Evolutionary conservation across 1,284 basidiomycete genomes (phyloP), one percentile per base, ranked within the genome.

Genomic region (Cystobasidium sp.): DNA sequence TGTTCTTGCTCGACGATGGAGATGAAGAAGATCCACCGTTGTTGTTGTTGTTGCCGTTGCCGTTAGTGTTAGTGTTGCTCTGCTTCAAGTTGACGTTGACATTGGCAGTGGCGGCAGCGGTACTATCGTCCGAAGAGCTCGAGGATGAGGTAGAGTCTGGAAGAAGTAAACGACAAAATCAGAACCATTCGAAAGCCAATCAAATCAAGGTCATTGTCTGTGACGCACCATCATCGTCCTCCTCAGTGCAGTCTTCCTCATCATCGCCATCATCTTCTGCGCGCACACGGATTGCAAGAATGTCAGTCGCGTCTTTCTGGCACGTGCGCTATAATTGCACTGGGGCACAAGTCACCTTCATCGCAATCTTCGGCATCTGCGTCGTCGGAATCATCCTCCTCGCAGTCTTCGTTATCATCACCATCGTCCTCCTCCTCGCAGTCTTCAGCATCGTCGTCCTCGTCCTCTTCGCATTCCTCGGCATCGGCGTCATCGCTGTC

Each of bases 361-460:
- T 62, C 59, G 22, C 59, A 62, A 18, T 59, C 56, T 56, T 53
- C 52, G 24, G 14, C 46, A 22, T 62, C 24, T 39, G 14, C 59
- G 59, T n/a, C 24, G 24, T 43, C 67, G 24, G 31, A 44, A 3
- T 73, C 70, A 39, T 63, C 52, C 37, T 73, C 62, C 37, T 58
- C 62, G 44, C 53, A 49, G 8, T 73, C 70, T 8, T 73, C 70
- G 39, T 73, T 62, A 58, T 73, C 70, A 39, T 59, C 63, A n/a
- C 55, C 70, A 37, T 73, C 53, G 31, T 46, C 62, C 22, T 70
- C 63, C 14, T 20, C 55, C n/a, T 70, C 68, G 31, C 49, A 46
- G 3, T 70, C 68, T 16, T 70, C 68, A 22, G 18, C 68, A 22
- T 62, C 55, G 20, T 46, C 68, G 41, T 65, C 63, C 18, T 51